phyloP scores from a whole-genome alignment of 1,284 basidiomycete genomes.

The Leccinum fallax region DNA sequence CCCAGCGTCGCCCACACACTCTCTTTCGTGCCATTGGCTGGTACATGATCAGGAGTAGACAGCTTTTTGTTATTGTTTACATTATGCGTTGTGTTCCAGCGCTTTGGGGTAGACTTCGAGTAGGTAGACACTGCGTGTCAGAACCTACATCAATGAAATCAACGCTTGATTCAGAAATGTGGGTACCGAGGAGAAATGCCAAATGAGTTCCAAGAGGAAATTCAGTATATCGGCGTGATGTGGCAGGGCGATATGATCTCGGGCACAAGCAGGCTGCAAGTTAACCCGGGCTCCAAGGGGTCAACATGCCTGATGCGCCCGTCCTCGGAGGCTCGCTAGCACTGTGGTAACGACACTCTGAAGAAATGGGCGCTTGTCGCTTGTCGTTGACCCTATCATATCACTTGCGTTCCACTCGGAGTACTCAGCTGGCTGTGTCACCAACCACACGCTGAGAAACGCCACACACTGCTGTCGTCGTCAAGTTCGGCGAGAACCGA shows the following conservation, averaged over 20 bases:
- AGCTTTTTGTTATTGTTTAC: constrained; percentile 29
- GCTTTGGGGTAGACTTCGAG: constrained; percentile 5
- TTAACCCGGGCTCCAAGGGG: not conserved
- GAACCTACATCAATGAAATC: constrained; percentile 4
- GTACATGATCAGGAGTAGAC: constrained; percentile 19
- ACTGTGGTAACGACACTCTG: not conserved
- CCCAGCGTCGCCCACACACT: constrained; percentile 4
- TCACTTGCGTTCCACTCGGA: not conserved
- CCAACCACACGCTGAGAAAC: not conserved
- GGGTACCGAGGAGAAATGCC: not conserved
- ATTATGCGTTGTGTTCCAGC: constrained; percentile 24
- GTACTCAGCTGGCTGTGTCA: not conserved
- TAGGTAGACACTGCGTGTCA: constrained; percentile 10
- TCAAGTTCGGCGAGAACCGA: not conserved
- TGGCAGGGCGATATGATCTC: not conserved
- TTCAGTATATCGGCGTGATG: not conserved
- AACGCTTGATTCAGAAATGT: not conserved
- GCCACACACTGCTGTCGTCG: not conserved
- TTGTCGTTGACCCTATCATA: not conserved
- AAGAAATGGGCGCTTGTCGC: not conserved
- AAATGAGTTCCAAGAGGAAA: too few relatives aligned
- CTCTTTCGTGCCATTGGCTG: constrained; percentile 17
- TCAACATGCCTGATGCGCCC: not conserved
- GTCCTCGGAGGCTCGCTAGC: not conserved
- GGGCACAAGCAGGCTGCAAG: not conserved